phyloP scores from a whole-genome alignment of 352 stramenopile species.

The Phytophthora vignae region DNA sequence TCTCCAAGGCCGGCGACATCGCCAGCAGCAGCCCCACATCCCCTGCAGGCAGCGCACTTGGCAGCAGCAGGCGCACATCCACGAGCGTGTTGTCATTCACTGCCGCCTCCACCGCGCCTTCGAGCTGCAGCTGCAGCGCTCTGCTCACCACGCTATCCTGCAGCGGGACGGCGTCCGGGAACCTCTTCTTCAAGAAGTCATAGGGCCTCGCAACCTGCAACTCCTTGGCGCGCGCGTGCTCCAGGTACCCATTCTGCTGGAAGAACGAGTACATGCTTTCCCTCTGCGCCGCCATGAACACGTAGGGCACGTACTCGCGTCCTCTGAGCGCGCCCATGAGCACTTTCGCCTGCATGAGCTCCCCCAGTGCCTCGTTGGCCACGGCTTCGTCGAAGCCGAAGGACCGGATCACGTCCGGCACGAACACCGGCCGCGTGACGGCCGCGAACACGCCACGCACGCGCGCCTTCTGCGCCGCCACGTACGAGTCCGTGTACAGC shows the following conservation, averaged over 20 bases:
- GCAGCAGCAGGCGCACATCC: slow-evolving; percentile 68
- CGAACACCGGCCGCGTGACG: slow-evolving; percentile 70
- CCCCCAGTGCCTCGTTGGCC: slow-evolving; percentile 60
- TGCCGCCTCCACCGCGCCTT: slow-evolving; percentile 74
- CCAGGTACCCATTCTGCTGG: slow-evolving; percentile 83
- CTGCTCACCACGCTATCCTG: slow-evolving; percentile 73
- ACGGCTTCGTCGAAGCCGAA: slow-evolving; percentile 76
- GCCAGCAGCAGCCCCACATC: slow-evolving; percentile 62
- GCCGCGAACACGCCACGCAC: slow-evolving; percentile 74
- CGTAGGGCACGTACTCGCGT: slow-evolving; percentile 80
- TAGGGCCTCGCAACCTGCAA: slow-evolving; percentile 72
- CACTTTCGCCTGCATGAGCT: slow-evolving; percentile 63
- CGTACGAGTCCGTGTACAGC: slow-evolving; percentile 83
- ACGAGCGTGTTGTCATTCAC: slow-evolving; percentile 75
- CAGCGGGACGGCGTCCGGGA: slow-evolving; percentile 72
- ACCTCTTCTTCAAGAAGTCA: slow-evolving; percentile 79
- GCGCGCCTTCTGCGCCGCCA: slow-evolving; percentile 65
- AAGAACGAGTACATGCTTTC: slow-evolving; percentile 89
- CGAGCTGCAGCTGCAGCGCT: slow-evolving; percentile 67
- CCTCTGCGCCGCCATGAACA: slow-evolving; percentile 80
- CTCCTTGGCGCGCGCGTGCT: slow-evolving; percentile 62
- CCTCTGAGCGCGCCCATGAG: slow-evolving; percentile 72
- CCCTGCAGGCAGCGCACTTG: slow-evolving; percentile 53
- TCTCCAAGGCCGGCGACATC: slow-evolving; percentile 49
- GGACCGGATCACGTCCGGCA: slow-evolving; percentile 66